A percentile compares a stretch with the other conserved stretches of the same genome.
These are phyloP conservation scores for Isabelozyma pseudorhagii DNA, from an alignment of 805 yeast genomes.

Conservation along the genomic window DNA sequence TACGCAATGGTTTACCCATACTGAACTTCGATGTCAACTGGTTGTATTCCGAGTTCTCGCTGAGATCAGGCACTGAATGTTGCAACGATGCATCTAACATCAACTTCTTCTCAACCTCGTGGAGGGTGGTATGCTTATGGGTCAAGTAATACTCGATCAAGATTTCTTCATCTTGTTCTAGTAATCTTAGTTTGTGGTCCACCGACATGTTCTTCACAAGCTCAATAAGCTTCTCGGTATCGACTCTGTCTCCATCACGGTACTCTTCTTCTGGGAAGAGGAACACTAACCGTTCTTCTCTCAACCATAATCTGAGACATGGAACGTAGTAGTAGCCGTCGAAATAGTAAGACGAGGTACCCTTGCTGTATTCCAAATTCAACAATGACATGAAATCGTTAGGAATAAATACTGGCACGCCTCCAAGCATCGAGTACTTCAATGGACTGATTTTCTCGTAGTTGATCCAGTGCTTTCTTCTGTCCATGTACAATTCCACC, in stretches of 20 bases:
- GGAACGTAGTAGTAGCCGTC: slow-evolving; percentile 23
- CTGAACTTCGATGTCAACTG: slow-evolving; percentile 20
- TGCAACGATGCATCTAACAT: slow-evolving; percentile 19
- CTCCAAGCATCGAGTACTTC: slow-evolving; percentile 52
- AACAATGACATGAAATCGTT: slow-evolving; percentile 24
- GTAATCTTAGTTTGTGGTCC: slow-evolving; percentile 18
- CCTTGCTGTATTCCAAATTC: slow-evolving; percentile 21
- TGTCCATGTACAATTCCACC: slow-evolving; percentile 26
- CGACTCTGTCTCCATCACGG: slow-evolving; percentile 8
- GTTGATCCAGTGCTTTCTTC: slow-evolving; percentile 30
- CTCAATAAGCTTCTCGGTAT: slow-evolving; percentile 8
- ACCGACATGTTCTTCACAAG: slow-evolving; percentile 11
- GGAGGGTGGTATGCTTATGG: slow-evolving; percentile 19
- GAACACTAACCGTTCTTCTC: slow-evolving; percentile 6
- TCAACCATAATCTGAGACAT: slow-evolving; percentile 19
- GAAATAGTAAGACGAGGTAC: slow-evolving; percentile 17
- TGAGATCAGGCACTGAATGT: slow-evolving; percentile 11
- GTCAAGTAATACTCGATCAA: slow-evolving; percentile 26
- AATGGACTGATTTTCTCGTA: slow-evolving; percentile 49
- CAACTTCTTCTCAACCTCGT: slow-evolving; percentile 19
- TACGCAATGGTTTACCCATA: slow-evolving; percentile 22
- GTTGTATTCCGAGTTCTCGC: slow-evolving; percentile 19
- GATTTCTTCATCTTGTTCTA: slow-evolving; percentile 17
- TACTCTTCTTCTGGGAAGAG: slow-evolving; percentile 11
- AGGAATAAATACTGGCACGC: slow-evolving; percentile 36